phyloP scores from a whole-genome alignment of 768 basidiomycete genomes.

The Ramaria sp. region DNA sequence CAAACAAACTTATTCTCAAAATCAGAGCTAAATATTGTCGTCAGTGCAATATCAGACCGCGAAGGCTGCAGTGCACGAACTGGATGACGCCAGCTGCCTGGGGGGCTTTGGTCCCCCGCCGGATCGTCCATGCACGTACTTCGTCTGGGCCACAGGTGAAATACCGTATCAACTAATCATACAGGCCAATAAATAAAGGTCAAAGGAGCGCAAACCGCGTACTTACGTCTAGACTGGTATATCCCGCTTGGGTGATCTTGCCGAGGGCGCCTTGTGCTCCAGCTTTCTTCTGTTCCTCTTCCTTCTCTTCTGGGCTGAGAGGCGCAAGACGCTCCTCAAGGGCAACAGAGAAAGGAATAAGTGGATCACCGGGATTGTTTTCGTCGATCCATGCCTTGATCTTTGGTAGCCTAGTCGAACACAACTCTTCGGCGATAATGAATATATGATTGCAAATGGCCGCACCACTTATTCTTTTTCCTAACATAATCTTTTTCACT shows the following conservation, averaged over 20 bases:
- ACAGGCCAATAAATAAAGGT: not conserved
- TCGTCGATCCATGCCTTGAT: constrained; percentile 98
- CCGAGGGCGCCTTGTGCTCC: constrained; percentile 70
- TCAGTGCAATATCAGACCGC: not conserved
- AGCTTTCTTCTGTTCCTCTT: constrained; percentile 64
- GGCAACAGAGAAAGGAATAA: constrained; percentile 96
- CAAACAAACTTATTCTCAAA: constrained; percentile 98
- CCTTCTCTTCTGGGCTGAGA: constrained; percentile 58
- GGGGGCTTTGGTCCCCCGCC: constrained; percentile 88
- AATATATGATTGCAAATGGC: not conserved
- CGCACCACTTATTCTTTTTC: constrained; percentile 97
- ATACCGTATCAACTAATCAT: constrained; percentile 73
- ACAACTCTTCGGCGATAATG: no score
- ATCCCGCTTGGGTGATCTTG: constrained; percentile 95
- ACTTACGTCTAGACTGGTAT: constrained; percentile 71
- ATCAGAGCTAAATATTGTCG: constrained; percentile 51
- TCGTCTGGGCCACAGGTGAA: constrained; percentile 97
- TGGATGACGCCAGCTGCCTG: constrained; percentile 98
- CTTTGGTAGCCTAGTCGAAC: constrained; percentile 63
- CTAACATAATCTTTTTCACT: constrained; percentile 90
- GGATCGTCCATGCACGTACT: constrained; percentile 96
- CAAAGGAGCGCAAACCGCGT: not conserved
- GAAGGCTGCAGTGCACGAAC: constrained; percentile 31
- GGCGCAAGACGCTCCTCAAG: constrained; percentile 80
- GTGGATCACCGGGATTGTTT: constrained; percentile 89